Conservation (phyloP, 768 basidiomycete species). For the Tylopilus sp. region DNA sequence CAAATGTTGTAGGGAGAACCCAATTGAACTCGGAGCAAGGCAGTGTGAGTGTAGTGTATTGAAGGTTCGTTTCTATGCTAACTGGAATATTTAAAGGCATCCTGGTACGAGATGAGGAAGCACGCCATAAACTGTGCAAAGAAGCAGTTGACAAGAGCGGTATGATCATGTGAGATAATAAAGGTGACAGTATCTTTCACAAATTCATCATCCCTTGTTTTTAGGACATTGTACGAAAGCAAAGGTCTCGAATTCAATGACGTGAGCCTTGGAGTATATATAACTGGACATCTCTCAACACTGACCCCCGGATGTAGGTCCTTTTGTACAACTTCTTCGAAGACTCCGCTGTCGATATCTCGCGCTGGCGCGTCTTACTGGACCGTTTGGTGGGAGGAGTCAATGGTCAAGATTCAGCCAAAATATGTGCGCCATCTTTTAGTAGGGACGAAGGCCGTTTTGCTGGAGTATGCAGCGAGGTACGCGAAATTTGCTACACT, state of each 20-base stretch:
- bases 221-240: constrained; percentile 33
- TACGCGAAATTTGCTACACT: constrained; percentile 20
- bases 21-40: constrained; percentile 58
- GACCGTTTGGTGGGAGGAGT: constrained; percentile 34
- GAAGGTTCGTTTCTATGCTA: background rate
- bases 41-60: constrained; percentile 47
- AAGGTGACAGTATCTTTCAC: background rate
- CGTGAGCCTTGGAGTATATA: background rate
- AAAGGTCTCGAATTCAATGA: constrained; percentile 30
- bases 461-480: constrained; percentile 57
- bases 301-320: constrained; percentile 41
- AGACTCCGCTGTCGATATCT: constrained; percentile 48
- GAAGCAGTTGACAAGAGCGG: constrained; percentile 61
- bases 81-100: constrained; percentile 45
- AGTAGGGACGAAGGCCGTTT: constrained; percentile 43
- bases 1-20: constrained; percentile 36
- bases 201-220: background rate
- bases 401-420: constrained; percentile 7
- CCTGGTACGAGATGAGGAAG: constrained; percentile 62
- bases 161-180: constrained; percentile 47
- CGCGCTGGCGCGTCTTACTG: constrained; percentile 61
- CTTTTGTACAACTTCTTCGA: constrained; percentile 73
- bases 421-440: constrained; percentile 43
- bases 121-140: constrained; percentile 42
- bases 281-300: background rate